These are phyloP conservation scores for Hyphodiscus hymeniophilus DNA, from an alignment of 495 filamentous ascomycete genomes.

Conservation along the genomic window DNA sequence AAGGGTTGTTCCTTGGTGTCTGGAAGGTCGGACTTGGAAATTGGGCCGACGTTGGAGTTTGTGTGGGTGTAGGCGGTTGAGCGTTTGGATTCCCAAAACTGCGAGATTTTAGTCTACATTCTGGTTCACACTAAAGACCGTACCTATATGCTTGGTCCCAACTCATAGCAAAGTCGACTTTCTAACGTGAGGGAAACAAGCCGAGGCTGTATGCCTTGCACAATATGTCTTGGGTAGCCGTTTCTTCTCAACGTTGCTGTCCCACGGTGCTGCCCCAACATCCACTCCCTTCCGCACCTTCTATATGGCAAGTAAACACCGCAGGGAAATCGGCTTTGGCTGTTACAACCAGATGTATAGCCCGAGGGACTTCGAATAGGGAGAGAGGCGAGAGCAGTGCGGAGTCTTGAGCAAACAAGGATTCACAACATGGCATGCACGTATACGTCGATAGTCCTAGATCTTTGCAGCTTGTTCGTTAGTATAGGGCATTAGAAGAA, in stretches of 20 bases:
- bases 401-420: not conserved
- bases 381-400: not conserved
- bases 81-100: slow-evolving; percentile 74
- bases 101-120: slow-evolving; percentile 6
- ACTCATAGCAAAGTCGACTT: slow-evolving; percentile 54
- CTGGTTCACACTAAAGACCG: slow-evolving; percentile 19
- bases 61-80: slow-evolving; percentile 70
- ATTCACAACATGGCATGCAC: slow-evolving; percentile 1
- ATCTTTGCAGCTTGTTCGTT: not conserved
- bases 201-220: slow-evolving; percentile 15
- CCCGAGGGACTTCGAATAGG: not conserved
- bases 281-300: slow-evolving; percentile 13
- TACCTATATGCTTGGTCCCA: slow-evolving; percentile 71
- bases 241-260: not conserved
- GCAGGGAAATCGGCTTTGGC: no score
- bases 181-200: slow-evolving; percentile 9
- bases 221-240: not conserved
- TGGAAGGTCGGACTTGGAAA: slow-evolving; percentile 58
- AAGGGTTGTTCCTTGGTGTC: slow-evolving; percentile 49
- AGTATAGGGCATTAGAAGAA: not conserved
- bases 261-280: not conserved
- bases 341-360: no score
- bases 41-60: slow-evolving; percentile 57
- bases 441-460: not conserved
- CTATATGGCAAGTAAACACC: no score